phyloP scores from a whole-genome alignment of 2,329 filamentous ascomycete species.

The Ophiobolus disseminans region DNA sequence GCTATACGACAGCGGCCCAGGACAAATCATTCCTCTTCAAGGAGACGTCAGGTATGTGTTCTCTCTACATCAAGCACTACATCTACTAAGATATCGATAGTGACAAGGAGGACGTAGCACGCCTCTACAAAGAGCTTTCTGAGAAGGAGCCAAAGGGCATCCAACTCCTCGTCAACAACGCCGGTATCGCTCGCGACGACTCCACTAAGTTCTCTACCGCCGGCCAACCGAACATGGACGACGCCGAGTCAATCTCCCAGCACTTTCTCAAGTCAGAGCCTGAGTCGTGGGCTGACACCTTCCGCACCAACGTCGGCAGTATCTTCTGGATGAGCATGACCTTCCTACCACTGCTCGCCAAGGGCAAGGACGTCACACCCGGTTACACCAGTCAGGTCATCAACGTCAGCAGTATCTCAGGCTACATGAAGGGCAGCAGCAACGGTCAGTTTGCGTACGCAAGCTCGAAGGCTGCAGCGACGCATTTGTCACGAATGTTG shows the following conservation, averaged over 20 bases:
- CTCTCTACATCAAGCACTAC: not conserved
- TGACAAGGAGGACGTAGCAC: constrained; percentile 57
- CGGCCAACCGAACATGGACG: constrained; percentile 58
- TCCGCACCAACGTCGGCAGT: constrained; percentile 60
- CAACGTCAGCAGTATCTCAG: constrained; percentile 62
- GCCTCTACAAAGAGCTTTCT: constrained; percentile 50
- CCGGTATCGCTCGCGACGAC: constrained; percentile 61
- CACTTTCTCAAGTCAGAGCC: constrained; percentile 59
- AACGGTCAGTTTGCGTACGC: constrained; percentile 62
- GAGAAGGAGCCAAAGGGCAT: constrained; percentile 60
- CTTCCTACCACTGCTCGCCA: constrained; percentile 62
- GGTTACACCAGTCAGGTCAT: constrained; percentile 60
- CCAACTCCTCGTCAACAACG: constrained; percentile 63
- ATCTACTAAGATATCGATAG: constrained; percentile 29
- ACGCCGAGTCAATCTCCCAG: constrained; percentile 57
- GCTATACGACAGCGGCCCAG: constrained; percentile 55
- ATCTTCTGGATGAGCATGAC: constrained; percentile 63
- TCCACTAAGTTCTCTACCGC: constrained; percentile 57
- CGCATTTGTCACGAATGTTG: constrained; percentile 56
- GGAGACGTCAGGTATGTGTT: constrained; percentile 37
- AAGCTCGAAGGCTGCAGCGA: constrained; percentile 58
- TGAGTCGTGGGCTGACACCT: constrained; percentile 58
- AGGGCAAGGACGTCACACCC: constrained; percentile 54
- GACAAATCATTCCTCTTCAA: constrained; percentile 54
- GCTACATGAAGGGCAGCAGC: constrained; percentile 57